Evolutionary conservation across 805 yeast genomes (phyloP).

Genomic region (Yamadazyma takamatsuzukensis): DNA sequence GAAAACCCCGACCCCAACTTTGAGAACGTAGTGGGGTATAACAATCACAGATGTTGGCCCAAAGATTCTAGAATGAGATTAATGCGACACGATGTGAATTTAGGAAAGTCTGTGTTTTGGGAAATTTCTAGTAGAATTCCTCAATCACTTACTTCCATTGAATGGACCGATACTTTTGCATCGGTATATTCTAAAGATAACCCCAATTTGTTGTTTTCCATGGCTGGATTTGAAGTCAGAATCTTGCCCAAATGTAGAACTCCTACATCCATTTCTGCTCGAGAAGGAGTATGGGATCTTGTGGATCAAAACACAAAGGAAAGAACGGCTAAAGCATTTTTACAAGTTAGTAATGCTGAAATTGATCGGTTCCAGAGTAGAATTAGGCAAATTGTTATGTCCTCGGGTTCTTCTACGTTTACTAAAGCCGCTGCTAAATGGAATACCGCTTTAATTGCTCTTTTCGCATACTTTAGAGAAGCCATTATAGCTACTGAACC

Average conservation of each 20-base stretch:
- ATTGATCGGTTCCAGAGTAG: conserved; percentile 78
- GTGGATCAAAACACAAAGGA: conserved; percentile 69
- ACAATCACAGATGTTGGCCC: conserved; percentile 93
- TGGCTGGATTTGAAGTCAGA: conserved; percentile 95
- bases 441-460: conserved; percentile 86
- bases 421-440: conserved; percentile 92
- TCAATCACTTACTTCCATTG: conserved; percentile 60
- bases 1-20: conserved; percentile 93
- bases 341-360: conserved; percentile 79
- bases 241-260: conserved; percentile 72
- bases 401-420: conserved; percentile 93
- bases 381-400: conserved; percentile 86
- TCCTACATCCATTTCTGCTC: conserved; percentile 47
- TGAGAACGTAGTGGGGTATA: conserved; percentile 80
- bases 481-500: conserved; percentile 83
- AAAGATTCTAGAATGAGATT: conserved; percentile 85
- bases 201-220: conserved; percentile 80
- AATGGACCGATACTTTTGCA: conserved; percentile 78
- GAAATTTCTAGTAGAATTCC: conserved; percentile 82
- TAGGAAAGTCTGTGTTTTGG: conserved; percentile 92
- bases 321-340: conserved; percentile 81
- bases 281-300: conserved; percentile 93
- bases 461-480: conserved; percentile 89
- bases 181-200: conserved; percentile 90
- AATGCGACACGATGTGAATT: conserved; percentile 84